Evolutionary conservation across 768 basidiomycete species (phyloP), one percentile per base, ranked within the genome.

Genomic region (Obba rivulosa): DNA sequence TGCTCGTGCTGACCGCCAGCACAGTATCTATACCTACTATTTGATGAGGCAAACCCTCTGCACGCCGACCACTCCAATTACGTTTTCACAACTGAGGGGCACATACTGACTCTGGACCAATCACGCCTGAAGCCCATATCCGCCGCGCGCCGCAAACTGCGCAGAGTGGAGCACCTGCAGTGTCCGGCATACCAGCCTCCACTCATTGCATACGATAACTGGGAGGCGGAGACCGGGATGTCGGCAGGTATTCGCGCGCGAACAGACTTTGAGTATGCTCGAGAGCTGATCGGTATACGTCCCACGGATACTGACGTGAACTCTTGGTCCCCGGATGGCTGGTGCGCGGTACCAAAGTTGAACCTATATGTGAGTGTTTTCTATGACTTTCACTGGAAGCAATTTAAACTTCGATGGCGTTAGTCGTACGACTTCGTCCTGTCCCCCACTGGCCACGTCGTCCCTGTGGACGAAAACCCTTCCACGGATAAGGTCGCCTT

Each of bases 51-150:
- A 7, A 90, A 91, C 54, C 74, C 74, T 0, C 59, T 93, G 21
- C 81, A 92, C 58, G 66, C 62, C 2, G 85, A 89, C 57, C 85
- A 89, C 61, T 87, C 87, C 0, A 88, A 92, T 63, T 87, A 84
- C 53, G 89, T 98, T 9, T 87, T 96, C 62, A 91, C 93, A 5
- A 99, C 96, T 1, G 96, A 98, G 65, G 96, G 95, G 0, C 96
- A 99, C 62, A 76, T 92, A 21, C 72, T 99, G 38, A 74, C 75
- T 10, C 75, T 96, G 17, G 80, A 79, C 1, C 64, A 57, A 34
- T 59, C 77, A 40, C 70, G 78, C 43, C 69, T 87, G 23, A 77
- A 72, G 52, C 76, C 78, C 8, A 67, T 78, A 34, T 80, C 86
- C n/a, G 53, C 77, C 25, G 67, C 77, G 3, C 79, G 82, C 16